A percentile compares a stretch with the other conserved stretches of the same genome.
Evolutionary conservation across 352 stramenopile species (phyloP).

Genomic region (Phytophthora macrochlamydospora): DNA sequence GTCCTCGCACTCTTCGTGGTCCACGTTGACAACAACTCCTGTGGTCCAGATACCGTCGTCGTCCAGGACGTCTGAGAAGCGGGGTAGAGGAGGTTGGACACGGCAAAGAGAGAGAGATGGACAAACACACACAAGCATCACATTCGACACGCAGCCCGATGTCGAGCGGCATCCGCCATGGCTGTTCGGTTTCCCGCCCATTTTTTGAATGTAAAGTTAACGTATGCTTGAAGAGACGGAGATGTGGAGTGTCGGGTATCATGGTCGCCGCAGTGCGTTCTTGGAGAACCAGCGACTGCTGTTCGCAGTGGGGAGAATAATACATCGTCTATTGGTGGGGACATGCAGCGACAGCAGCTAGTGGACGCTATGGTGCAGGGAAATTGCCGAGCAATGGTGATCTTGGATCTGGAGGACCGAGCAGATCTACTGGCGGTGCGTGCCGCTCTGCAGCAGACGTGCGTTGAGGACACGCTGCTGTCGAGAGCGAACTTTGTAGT

Average conservation of each 20-base stretch:
- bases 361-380: conserved; percentile 30
- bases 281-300: conserved; percentile 50
- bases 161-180: conserved; percentile 59
- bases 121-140: conserved; percentile 16
- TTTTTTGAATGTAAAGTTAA: neutral
- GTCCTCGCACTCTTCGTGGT: conserved; percentile 45
- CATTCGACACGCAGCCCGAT: conserved; percentile 71
- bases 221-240: neutral
- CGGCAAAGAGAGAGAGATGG: neutral
- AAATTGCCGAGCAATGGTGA: conserved; percentile 42
- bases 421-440: conserved; percentile 32
- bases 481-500: conserved; percentile 37
- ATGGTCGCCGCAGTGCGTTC: conserved; percentile 40
- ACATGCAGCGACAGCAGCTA: conserved; percentile 31
- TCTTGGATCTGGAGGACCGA: conserved; percentile 40
- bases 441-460: conserved; percentile 30
- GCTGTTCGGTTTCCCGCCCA: conserved; percentile 11
- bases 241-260: conserved; percentile 64
- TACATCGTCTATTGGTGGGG: conserved; percentile 7
- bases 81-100: conserved; percentile 1
- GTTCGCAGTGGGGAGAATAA: conserved; percentile 43
- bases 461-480: conserved; percentile 34
- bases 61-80: conserved; percentile 68
- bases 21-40: conserved; percentile 70
- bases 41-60: conserved; percentile 89